These are phyloP conservation scores for Kalanchoe fedtschenkoi DNA, from an alignment of 164 flowering plant genomes.

Conservation along the genomic window DNA sequence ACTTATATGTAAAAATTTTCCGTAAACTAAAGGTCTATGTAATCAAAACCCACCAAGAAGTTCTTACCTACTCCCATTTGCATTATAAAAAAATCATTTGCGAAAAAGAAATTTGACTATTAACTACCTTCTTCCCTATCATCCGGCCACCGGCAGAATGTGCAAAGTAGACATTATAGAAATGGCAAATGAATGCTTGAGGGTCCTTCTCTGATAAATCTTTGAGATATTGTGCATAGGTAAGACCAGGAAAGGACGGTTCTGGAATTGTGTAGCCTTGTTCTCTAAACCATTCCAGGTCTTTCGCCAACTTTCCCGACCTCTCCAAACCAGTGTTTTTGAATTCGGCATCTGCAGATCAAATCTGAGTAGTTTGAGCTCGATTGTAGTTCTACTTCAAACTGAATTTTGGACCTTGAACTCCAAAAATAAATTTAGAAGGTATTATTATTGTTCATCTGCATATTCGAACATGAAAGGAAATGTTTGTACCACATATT, in stretches of 20 bases:
- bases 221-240: constrained; percentile 54
- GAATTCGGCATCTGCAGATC: constrained; percentile 72
- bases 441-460: background rate
- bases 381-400: background rate
- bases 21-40: background rate
- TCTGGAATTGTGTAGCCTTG: constrained; percentile 82
- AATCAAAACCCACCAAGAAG: background rate
- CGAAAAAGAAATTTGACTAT: background rate
- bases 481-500: too few relatives aligned
- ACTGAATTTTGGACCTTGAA: background rate
- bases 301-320: constrained; percentile 63
- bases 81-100: background rate
- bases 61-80: background rate
- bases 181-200: constrained; percentile 91
- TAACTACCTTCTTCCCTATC: constrained; percentile 81
- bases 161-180: constrained; percentile 88
- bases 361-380: background rate
- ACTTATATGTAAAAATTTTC: background rate
- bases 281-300: constrained; percentile 89
- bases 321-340: constrained; percentile 89
- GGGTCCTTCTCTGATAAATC: constrained; percentile 81
- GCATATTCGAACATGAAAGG: background rate
- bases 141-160: constrained; percentile 96
- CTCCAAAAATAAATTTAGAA: background rate
- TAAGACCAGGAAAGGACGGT: constrained; percentile 72